These are phyloP conservation scores for Coniochaeta ligniaria DNA, from an alignment of 2,329 filamentous ascomycete genomes.

Conservation along the genomic window DNA sequence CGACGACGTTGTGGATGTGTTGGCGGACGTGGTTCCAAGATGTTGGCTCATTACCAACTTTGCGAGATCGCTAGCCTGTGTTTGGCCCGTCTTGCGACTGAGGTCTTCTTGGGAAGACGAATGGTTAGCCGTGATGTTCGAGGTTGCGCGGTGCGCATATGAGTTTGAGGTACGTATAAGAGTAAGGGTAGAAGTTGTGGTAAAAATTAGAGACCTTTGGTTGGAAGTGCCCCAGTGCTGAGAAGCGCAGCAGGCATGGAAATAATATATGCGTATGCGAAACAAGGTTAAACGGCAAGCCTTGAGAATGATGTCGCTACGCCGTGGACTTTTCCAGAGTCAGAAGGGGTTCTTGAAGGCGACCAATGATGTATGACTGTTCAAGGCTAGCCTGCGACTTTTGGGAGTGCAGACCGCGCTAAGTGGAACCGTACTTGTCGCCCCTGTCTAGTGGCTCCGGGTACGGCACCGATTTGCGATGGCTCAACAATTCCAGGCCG, in stretches of 20 bases:
- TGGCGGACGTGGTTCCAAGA: constrained; percentile 20
- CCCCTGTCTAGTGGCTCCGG: not conserved
- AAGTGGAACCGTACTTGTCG: not conserved
- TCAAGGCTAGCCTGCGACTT: not conserved
- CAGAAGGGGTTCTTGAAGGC: not conserved
- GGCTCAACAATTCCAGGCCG: not conserved
- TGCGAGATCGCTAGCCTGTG: constrained; percentile 11
- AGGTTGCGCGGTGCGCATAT: not conserved
- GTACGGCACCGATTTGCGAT: not conserved
- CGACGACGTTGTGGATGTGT: constrained; percentile 15
- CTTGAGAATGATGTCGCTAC: constrained; percentile 2
- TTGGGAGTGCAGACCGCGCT: not conserved
- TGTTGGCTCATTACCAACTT: constrained; percentile 20
- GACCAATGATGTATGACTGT: not conserved
- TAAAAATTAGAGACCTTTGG: not conserved
- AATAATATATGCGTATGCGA: not conserved
- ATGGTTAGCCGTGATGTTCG: constrained; percentile 13
- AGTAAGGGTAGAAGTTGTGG: not conserved
- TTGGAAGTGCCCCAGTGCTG: not conserved
- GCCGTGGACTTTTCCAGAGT: not conserved
- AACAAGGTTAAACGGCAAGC: not conserved
- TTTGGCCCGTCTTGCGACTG: constrained; percentile 10
- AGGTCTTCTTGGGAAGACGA: constrained; percentile 8
- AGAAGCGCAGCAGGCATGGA: constrained; percentile 1
- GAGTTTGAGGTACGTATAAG: not conserved